phyloP scores from a whole-genome alignment of 2,329 filamentous ascomycete species.

The Didymella glomerata region DNA sequence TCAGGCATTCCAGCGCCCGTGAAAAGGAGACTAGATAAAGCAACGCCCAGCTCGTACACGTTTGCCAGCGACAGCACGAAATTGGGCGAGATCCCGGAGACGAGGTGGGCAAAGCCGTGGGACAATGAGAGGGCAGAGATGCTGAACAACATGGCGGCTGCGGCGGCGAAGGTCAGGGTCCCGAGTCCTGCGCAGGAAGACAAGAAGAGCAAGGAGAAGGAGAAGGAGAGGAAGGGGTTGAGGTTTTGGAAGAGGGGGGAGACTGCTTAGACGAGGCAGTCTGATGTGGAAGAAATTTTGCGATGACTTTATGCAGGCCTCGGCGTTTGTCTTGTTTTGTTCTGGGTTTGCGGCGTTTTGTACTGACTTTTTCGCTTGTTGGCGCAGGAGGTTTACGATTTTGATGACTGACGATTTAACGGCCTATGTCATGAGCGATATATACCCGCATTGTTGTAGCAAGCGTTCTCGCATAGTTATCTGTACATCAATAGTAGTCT shows the following conservation, averaged over 20 bases:
- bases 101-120: constrained; percentile 55
- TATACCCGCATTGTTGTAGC: constrained; percentile 20
- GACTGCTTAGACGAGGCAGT: constrained; percentile 7
- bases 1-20: constrained; percentile 10
- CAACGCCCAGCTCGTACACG: constrained; percentile 53
- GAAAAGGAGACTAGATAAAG: constrained; percentile 45
- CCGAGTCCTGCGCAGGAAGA: constrained; percentile 2
- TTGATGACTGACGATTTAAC: constrained; percentile 18
- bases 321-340: background rate
- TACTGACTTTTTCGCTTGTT: background rate
- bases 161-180: constrained; percentile 10
- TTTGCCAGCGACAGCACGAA: constrained; percentile 58
- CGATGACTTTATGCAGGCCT: background rate
- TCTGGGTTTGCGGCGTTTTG: background rate
- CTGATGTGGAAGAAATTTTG: background rate
- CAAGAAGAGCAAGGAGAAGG: constrained; percentile 20
- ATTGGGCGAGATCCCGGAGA: constrained; percentile 58
- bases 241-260: constrained; percentile 32
- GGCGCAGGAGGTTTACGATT: constrained; percentile 4
- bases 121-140: constrained; percentile 54
- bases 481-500: constrained; percentile 10
- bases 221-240: constrained; percentile 33
- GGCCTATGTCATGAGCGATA: constrained; percentile 18
- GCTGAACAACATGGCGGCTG: constrained; percentile 52
- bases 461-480: constrained; percentile 12